Evolutionary conservation across 345 rosid genomes (phyloP).

Genomic region (Melastoma malabathricum): DNA sequence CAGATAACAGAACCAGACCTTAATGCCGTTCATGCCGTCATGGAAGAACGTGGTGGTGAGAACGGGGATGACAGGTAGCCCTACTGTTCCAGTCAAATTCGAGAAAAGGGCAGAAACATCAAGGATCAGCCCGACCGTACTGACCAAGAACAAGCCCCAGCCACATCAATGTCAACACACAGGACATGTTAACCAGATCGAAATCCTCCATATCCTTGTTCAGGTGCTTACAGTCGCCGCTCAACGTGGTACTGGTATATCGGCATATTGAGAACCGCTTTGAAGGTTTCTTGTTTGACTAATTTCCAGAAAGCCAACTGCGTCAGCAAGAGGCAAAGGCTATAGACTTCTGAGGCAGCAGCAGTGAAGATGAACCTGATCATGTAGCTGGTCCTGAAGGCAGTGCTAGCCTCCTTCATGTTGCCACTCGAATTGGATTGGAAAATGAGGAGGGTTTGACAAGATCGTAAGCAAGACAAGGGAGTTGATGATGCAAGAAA

Average conservation of each 20-base stretch:
- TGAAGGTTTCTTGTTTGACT: conserved; percentile 11
- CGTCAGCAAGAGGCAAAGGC: conserved; percentile 11
- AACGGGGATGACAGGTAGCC: conserved; percentile 27
- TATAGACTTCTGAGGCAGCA: conserved; percentile 20
- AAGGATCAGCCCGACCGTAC: conserved; percentile 20
- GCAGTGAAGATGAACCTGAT: conserved; percentile 29
- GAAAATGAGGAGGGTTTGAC: conserved; percentile 27
- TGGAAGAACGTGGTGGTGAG: conserved; percentile 25
- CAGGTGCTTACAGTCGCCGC: conserved; percentile 27
- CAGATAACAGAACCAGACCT: conserved; percentile 26
- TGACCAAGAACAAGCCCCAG: conserved; percentile 26
- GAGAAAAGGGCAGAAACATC: conserved; percentile 32
- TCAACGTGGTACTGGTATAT: conserved; percentile 12
- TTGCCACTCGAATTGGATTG: conserved; percentile 8
- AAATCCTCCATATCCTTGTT: conserved; percentile 20
- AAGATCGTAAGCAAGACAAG: conserved; percentile 36
- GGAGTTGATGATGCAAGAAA: conserved; percentile 27
- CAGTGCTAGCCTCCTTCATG: background rate
- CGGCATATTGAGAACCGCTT: conserved; percentile 22
- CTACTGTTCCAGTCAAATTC: conserved; percentile 14
- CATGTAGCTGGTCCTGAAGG: conserved; percentile 10
- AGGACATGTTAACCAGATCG: conserved; percentile 19
- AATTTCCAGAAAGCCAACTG: conserved; percentile 19
- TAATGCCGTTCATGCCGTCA: conserved; percentile 25
- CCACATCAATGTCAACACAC: conserved; percentile 21